Percentiles rank a stretch among this genome's conserved stretches.
Evolutionary conservation across 1,139 yeast genomes (phyloP).

Genomic region (Citeromyces hawaiiensis): DNA sequence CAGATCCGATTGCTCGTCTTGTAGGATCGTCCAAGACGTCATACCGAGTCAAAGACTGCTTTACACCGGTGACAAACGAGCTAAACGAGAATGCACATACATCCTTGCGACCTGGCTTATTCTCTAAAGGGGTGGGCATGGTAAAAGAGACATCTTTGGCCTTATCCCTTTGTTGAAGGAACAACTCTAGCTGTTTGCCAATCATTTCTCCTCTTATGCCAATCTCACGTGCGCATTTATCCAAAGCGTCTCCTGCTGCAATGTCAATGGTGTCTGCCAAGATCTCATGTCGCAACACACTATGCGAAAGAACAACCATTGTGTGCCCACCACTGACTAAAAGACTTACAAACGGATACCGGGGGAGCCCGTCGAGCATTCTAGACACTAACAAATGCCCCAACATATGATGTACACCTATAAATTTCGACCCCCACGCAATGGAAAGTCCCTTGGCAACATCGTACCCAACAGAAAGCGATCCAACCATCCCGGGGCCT

Average conservation of each 20-base stretch:
- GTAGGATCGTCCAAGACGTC: conserved; percentile 11
- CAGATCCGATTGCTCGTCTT: conserved; percentile 36
- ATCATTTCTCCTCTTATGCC: conserved; percentile 76
- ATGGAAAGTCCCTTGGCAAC: conserved; percentile 75
- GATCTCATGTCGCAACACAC: conserved; percentile 54
- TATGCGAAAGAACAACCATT: conserved; percentile 57
- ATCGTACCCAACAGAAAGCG: conserved; percentile 70
- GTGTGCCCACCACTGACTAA: conserved; percentile 95
- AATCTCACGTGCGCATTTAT: conserved; percentile 80
- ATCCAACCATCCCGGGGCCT: conserved; percentile 97
- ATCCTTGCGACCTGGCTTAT: conserved; percentile 29
- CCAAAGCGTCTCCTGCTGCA: conserved; percentile 89
- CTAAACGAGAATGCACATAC: conserved; percentile 62
- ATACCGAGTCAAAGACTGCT: conserved; percentile 16
- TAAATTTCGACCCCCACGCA: conserved; percentile 63
- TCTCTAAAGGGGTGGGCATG: conserved; percentile 40
- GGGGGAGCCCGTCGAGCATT: conserved; percentile 30
- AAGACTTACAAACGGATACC: conserved; percentile 69
- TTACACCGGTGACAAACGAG: conserved; percentile 51
- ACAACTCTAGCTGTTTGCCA: conserved; percentile 68
- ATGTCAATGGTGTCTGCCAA: conserved; percentile 71
- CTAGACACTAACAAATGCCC: conserved; percentile 78
- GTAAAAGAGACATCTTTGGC: conserved; percentile 18
- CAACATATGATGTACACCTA: conserved; percentile 95
- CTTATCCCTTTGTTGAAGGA: conserved; percentile 20